Base-by-base conservation (phyloP, 768 basidiomycete species). In the Mycena sanguinolenta region DNA sequence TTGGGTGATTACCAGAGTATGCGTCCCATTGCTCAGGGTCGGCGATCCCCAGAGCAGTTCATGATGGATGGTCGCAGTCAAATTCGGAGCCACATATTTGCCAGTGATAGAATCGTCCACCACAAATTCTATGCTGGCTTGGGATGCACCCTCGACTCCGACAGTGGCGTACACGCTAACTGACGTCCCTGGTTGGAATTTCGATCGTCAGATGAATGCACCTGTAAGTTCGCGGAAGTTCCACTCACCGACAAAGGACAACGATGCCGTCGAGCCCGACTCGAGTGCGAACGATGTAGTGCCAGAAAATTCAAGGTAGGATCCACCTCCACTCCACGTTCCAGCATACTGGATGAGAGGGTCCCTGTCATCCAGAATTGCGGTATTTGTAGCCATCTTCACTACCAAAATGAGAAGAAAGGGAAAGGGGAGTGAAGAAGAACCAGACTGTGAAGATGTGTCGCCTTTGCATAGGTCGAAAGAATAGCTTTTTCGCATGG, bases 1-100 rank as follows among this genome's bases (percentile, higher is more conserved):
- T 13, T 62, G 60, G 4, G 44, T 49, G 12, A 62, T 49, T 1
- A 62, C 60, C 21, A 62, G 39, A 14, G 60, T 62, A 39, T 62
- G 60, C 19, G 60, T 36, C 10, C 44, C 28, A 39, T 13, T 36
- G 27, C 32, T 28, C 10, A 62, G 39, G 39, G 16, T 39, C 39
- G 39, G 39, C 13, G 39, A 39, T 39, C 16, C 39, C 39, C 39
- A 39, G 44, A 27, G 42, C 30, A 14, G 27, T 23, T 46, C 42
- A 23, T 62, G 60, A 42, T 62, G 60, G 0, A 46, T 21, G 16
- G 46, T 23, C 9, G 46, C 27, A 42, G 39, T 28, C 28, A 30
- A 12, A 8, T 34, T 30, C 27, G 60, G 49, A 3, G 28, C 2
- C 10, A 39, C 9, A 27, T 49, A 49, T 25, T 25, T 49, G 12